A percentile compares a stretch with the other conserved stretches of the same genome.
Conservation (phyloP, 495 filamentous ascomycete genomes). For the Evernia prunastri region DNA sequence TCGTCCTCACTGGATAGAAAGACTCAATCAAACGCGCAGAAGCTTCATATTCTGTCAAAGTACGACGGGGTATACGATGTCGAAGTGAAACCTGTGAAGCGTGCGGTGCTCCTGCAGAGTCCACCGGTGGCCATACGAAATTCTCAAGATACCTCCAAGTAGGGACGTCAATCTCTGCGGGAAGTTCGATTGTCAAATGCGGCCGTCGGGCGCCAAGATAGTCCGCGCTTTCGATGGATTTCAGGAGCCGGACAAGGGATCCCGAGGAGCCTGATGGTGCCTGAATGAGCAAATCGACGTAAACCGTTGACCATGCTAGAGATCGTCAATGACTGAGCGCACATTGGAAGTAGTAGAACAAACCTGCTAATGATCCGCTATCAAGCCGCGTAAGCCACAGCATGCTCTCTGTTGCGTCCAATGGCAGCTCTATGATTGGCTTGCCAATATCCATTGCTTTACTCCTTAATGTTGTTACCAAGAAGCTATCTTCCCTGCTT, state of each 20-base stretch:
- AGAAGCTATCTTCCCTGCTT: slow-evolving; percentile 43
- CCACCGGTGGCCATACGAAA: slow-evolving; percentile 57
- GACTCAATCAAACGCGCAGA: slow-evolving; percentile 69
- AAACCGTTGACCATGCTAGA: slow-evolving; percentile 66
- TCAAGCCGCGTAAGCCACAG: slow-evolving; percentile 74
- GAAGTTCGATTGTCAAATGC: slow-evolving; percentile 73
- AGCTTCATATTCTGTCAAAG: slow-evolving; percentile 52
- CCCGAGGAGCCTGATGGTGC: slow-evolving; percentile 61
- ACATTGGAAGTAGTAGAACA: slow-evolving; percentile 25
- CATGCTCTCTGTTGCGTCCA: slow-evolving; percentile 49
- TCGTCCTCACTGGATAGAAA: slow-evolving; percentile 64
- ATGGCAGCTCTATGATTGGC: slow-evolving; percentile 62
- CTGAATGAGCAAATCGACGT: slow-evolving; percentile 71
- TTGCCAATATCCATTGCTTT: slow-evolving; percentile 39
- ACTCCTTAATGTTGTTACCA: slow-evolving; percentile 45
- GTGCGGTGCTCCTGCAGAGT: slow-evolving; percentile 31
- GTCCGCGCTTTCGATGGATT: slow-evolving; percentile 65
- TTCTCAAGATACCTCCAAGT: slow-evolving; percentile 53
- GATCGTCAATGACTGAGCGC: slow-evolving; percentile 15
- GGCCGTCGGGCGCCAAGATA: slow-evolving; percentile 59
- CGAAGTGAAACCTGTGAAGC: slow-evolving; percentile 55
- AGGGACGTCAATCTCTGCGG: slow-evolving; percentile 54
- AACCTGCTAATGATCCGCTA: slow-evolving; percentile 59
- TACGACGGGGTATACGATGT: slow-evolving; percentile 55
- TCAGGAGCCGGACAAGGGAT: slow-evolving; percentile 63